Evolutionary conservation across 352 stramenopile genomes (phyloP).

Genomic region (Phytophthora brassicae): DNA sequence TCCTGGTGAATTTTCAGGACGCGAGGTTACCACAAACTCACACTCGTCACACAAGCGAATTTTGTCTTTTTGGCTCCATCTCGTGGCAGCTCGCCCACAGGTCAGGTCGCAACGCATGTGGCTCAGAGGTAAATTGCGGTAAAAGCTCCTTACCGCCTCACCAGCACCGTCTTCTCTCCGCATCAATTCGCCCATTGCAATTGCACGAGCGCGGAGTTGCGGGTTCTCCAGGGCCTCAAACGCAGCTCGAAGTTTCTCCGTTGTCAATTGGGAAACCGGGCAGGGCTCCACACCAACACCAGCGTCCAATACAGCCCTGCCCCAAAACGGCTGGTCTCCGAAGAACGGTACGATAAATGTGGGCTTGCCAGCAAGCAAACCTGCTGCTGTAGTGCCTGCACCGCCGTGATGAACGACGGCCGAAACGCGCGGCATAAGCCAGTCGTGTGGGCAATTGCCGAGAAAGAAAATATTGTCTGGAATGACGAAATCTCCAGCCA

Average conservation of each 20-base stretch:
- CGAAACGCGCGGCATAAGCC: conserved; percentile 88
- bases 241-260: conserved; percentile 72
- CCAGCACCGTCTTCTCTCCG: conserved; percentile 82
- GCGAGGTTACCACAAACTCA: conserved; percentile 47
- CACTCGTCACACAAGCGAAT: conserved; percentile 60
- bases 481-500: conserved; percentile 48
- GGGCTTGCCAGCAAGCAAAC: conserved; percentile 88
- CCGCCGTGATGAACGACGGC: conserved; percentile 85
- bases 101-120: conserved; percentile 86
- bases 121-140: conserved; percentile 79
- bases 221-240: conserved; percentile 69
- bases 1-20: conserved; percentile 43
- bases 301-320: conserved; percentile 74
- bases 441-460: conserved; percentile 86
- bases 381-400: conserved; percentile 91
- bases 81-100: conserved; percentile 44
- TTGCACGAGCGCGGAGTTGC: conserved; percentile 52
- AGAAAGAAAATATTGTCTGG: conserved; percentile 68
- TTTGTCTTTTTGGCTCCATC: conserved; percentile 58
- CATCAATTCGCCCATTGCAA: conserved; percentile 64
- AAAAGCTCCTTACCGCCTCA: conserved; percentile 86
- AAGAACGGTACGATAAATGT: conserved; percentile 96
- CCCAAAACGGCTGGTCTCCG: conserved; percentile 95
- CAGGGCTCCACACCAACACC: conserved; percentile 88
- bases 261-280: conserved; percentile 80